Evolutionary conservation across 495 filamentous ascomycete species (phyloP).

Genomic region (Penicillium paxilli): DNA sequence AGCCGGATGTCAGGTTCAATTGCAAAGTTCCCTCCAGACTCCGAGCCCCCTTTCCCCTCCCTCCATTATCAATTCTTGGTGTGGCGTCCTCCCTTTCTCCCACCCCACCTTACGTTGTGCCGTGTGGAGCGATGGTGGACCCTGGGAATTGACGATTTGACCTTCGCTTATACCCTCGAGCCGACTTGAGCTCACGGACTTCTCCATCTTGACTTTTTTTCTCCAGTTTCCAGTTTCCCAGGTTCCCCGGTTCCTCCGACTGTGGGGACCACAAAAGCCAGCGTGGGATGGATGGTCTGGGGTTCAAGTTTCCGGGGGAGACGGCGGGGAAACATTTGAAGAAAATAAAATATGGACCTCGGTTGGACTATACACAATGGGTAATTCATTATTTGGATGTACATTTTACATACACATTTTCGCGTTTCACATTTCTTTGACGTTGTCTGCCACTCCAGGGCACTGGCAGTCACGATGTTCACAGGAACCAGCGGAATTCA

Average conservation of each 20-base stretch:
- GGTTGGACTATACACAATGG: neutral
- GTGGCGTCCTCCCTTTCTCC: no score
- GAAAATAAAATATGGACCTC: neutral
- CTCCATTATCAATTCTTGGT: no score
- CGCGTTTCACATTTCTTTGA: no score
- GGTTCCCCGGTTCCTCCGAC: neutral
- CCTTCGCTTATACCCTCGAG: neutral
- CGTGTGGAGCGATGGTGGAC: neutral
- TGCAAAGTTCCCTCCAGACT: neutral
- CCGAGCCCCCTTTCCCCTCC: neutral
- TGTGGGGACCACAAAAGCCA: neutral
- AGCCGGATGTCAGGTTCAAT: neutral
- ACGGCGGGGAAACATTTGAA: neutral
- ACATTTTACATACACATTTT: neutral
- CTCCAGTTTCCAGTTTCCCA: neutral
- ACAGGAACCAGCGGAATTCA: slow-evolving; percentile 67
- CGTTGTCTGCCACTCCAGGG: no score
- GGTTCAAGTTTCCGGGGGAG: neutral
- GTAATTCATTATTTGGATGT: neutral
- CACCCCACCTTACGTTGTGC: neutral
- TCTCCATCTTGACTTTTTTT: neutral
- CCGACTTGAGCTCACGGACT: neutral
- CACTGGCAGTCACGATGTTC: no score
- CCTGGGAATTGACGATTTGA: neutral
- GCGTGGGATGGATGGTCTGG: neutral